Conservation (phyloP, 306 rosid species). For the Crataegus laevigata region DNA sequence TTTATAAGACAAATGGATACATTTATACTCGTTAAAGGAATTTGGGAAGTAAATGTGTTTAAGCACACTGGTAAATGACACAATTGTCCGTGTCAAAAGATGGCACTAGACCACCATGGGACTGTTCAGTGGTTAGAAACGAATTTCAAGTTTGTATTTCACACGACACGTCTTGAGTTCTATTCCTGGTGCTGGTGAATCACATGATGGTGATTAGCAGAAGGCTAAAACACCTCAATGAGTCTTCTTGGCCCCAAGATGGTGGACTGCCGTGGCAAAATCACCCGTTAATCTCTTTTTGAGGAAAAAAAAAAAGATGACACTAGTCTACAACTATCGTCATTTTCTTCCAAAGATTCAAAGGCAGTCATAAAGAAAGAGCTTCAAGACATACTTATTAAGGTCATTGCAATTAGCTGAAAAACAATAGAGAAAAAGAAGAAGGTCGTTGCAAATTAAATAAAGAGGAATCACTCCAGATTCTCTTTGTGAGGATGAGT, state of each 20-base stretch:
- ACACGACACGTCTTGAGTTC: no score
- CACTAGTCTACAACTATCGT: background rate
- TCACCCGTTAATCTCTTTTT: rapidly evolving
- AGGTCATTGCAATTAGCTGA: background rate
- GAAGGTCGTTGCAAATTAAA: background rate
- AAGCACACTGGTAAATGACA: no score
- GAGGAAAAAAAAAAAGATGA: background rate
- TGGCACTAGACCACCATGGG: no score
- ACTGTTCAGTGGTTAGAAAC: no score
- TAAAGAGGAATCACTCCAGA: background rate
- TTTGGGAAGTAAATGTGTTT: no score
- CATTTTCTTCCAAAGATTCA: background rate
- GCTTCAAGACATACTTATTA: background rate
- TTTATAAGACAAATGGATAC: background rate
- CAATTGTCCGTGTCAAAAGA: no score
- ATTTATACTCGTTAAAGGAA: no score
- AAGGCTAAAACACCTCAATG: rapidly evolving
- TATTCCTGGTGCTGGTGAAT: rapidly evolving
- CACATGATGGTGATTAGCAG: rapidly evolving
- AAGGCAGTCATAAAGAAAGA: background rate
- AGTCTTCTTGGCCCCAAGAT: rapidly evolving
- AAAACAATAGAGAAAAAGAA: background rate
- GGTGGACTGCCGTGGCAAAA: rapidly evolving
- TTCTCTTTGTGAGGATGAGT: no score
- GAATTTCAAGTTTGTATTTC: no score